Evolutionary conservation across 1,284 basidiomycete genomes (phyloP), one percentile per base, ranked within the genome.

Genomic region (Tilletiopsis washingtonensis): DNA sequence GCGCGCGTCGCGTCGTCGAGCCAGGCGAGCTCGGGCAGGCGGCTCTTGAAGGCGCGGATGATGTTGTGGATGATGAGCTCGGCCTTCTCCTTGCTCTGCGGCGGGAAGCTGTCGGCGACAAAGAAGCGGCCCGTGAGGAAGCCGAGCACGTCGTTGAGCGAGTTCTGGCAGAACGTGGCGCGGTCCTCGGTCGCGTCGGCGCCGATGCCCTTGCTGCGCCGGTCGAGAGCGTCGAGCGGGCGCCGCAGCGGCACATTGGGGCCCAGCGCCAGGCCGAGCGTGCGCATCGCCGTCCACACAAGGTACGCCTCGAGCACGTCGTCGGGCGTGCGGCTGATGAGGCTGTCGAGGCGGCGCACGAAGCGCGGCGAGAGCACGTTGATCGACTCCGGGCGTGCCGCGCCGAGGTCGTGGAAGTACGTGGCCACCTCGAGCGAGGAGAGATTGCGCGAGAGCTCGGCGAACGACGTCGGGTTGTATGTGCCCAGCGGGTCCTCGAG

Each of bases 221-320:
- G 84, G 79, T 81, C 87, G 84, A 26, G 87, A 79, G 54, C 83
- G 34, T 69, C 64, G 17, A 57, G 57, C 0, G 69, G 57, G 36
- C 47, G 48, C 17, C 61, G 62, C 21, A 72, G 45, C 41, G 62
- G 51, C 27, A 88, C 58, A 12, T 54, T 45, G 34, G 61, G 62
- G n/a, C 61, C 58, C 15, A 72, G 56, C 7, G 49, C 51, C 14
- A 51, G 41, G 23, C 70, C 63, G 12, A 65, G 59, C n/a, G 53
- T 49, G 24, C 69, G 66, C 7, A 73, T 53, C 4, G 67, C 56
- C 5, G 64, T 63, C 67, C 74, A 73, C 24, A 71, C 79, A 44
- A 98, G 82, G 75, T 98, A 97, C 0, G 84, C 88, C 67, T 89
- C 87, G 17, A 97, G 75, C 5, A 87, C 83, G 40, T 86, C 81